Percentiles rank a stretch among this genome's conserved stretches.
Evolutionary conservation across 177 flowering plant genomes (phyloP).

Genomic region (Vitis hybrid): DNA sequence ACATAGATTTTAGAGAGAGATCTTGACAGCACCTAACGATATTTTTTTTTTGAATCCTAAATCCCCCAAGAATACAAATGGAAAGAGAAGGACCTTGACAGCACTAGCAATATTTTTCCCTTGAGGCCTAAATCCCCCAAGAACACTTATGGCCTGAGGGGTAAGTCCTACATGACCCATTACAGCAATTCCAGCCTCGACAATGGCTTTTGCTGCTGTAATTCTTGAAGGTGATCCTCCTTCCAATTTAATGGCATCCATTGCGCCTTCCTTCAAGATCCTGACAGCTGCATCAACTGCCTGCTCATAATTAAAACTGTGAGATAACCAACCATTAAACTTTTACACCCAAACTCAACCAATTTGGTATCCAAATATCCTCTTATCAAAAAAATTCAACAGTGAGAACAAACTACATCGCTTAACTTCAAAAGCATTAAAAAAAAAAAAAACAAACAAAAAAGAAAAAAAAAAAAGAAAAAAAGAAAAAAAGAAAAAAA

Average conservation of each 20-base stretch:
- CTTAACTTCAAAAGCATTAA: not conserved
- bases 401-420: not conserved
- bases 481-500: not conserved
- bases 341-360: constrained; percentile 12
- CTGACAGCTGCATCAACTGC: constrained; percentile 89
- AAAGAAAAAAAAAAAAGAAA: not conserved
- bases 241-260: constrained; percentile 97
- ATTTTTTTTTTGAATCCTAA: constrained; percentile 91
- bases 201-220: constrained; percentile 84
- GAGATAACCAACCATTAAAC: constrained; percentile 25
- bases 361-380: constrained; percentile 4
- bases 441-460: not conserved
- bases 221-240: constrained; percentile 89
- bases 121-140: constrained; percentile 98
- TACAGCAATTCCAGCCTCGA: constrained; percentile 96
- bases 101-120: constrained; percentile 83
- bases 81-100: constrained; percentile 53
- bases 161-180: constrained; percentile 98
- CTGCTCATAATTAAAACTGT: constrained; percentile 58
- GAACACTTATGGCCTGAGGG: constrained; percentile 96
- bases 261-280: constrained; percentile 88
- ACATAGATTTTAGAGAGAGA: not conserved
- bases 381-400: not conserved
- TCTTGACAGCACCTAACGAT: constrained; percentile 17
- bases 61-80: constrained; percentile 82